Evolutionary conservation across 2,329 filamentous ascomycete species (phyloP).

Genomic region (Aspergillus phoenicis): DNA sequence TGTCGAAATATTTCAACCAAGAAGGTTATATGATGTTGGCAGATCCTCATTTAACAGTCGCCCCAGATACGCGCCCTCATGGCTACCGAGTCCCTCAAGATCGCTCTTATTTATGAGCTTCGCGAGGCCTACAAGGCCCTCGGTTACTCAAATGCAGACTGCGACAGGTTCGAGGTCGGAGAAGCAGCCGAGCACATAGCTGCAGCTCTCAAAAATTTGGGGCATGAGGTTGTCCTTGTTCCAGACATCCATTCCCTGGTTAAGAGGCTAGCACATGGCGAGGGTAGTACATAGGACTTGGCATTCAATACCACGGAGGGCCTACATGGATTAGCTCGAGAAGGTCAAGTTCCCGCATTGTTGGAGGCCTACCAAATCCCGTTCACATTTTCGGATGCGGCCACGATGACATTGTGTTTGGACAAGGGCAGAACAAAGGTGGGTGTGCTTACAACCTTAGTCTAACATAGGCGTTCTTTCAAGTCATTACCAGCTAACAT

Average conservation of each 20-base stretch:
- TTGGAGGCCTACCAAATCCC: conserved; percentile 32
- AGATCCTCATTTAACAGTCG: not conserved
- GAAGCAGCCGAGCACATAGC: conserved; percentile 18
- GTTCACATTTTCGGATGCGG: conserved; percentile 26
- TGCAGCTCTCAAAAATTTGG: conserved; percentile 14
- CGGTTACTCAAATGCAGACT: conserved; percentile 18
- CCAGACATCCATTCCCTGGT: conserved; percentile 21
- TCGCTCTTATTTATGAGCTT: conserved; percentile 20
- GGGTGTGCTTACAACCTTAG: not conserved
- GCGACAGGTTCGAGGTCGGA: conserved; percentile 21
- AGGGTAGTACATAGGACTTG: conserved; percentile 28
- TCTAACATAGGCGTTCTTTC: not conserved
- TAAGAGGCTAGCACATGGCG: conserved; percentile 17
- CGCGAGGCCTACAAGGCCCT: conserved; percentile 15
- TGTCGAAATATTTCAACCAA: too few species aligned
- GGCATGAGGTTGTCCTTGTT: conserved; percentile 19
- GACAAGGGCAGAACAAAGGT: conserved; percentile 29
- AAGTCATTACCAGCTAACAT: not conserved
- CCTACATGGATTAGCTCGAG: conserved; percentile 24
- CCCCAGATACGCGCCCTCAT: not conserved
- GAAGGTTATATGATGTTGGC: not conserved
- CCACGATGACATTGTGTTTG: conserved; percentile 24
- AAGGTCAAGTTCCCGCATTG: conserved; percentile 29
- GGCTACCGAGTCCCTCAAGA: not conserved
- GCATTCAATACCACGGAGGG: conserved; percentile 30